These are phyloP conservation scores for Sporothrix dimorphospora DNA, from an alignment of 2,329 filamentous ascomycete species.

Conservation along the genomic window DNA sequence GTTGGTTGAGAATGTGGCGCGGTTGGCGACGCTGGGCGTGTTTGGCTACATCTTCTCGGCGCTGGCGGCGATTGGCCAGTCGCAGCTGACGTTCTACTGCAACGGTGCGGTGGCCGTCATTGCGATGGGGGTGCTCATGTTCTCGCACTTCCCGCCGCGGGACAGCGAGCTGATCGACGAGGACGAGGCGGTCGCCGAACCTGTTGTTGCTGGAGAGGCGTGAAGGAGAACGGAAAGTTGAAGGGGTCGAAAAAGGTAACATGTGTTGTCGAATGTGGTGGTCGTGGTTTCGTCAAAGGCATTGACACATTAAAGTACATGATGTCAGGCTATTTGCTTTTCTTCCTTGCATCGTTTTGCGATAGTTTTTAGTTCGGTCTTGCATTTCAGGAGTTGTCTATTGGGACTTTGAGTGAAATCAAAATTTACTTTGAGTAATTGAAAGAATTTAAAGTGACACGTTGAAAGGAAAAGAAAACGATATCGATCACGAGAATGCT, in stretches of 20 bases:
- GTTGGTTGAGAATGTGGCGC: slow-evolving; percentile 69
- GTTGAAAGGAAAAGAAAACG: too few relatives aligned
- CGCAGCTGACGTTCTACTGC: slow-evolving; percentile 66
- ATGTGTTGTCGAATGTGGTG: not conserved
- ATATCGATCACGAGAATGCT: too few relatives aligned
- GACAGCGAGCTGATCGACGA: slow-evolving; percentile 43
- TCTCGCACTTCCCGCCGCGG: slow-evolving; percentile 49
- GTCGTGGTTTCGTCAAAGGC: not conserved
- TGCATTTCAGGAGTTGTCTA: not conserved
- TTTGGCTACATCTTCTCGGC: slow-evolving; percentile 70
- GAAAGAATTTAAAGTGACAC: too few relatives aligned
- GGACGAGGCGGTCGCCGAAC: slow-evolving; percentile 3
- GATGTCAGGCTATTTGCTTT: not conserved
- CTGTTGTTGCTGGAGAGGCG: not conserved
- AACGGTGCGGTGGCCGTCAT: slow-evolving; percentile 64
- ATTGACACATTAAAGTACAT: not conserved
- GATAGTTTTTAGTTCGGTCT: not conserved
- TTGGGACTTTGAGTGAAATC: not conserved
- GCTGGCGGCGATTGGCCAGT: slow-evolving; percentile 61
- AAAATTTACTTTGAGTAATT: not conserved
- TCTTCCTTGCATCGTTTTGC: not conserved
- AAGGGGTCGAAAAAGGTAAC: not conserved
- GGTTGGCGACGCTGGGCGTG: slow-evolving; percentile 63
- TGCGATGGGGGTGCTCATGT: slow-evolving; percentile 46
- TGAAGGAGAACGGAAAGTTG: too few relatives aligned